Conservation (phyloP, 179 eudicot genomes). For the Gypsophila paniculata region DNA sequence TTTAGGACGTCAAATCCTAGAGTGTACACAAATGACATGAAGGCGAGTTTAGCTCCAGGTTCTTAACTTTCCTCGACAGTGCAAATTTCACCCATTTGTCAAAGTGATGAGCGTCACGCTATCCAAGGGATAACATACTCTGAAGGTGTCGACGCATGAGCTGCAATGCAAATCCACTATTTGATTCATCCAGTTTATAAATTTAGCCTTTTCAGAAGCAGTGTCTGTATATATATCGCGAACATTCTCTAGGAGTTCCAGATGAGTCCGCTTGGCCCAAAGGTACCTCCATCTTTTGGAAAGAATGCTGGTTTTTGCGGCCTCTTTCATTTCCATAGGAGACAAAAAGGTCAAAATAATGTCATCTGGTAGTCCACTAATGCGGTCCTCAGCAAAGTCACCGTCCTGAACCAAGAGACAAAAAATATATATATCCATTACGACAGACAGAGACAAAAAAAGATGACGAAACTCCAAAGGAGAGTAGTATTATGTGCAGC, state of each 20-base stretch:
- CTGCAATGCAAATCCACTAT: constrained; percentile 7
- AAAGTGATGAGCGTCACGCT: not conserved
- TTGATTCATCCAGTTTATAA: constrained; percentile 14
- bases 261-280: constrained; percentile 1
- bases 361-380: constrained; percentile 11
- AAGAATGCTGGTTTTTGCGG: constrained; percentile 9
- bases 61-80: not conserved
- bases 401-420: not conserved
- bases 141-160: constrained; percentile 8
- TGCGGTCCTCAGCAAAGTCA: not conserved
- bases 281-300: constrained; percentile 17
- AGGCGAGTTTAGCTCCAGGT: not conserved
- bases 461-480: no score
- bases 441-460: no score
- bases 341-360: constrained; percentile 1
- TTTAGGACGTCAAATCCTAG: not conserved
- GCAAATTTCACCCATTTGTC: constrained; percentile 19
- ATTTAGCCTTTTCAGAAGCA: not conserved
- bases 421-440: no score
- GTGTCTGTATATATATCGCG: not conserved
- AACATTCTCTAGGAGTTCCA: not conserved
- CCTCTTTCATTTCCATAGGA: constrained; percentile 9
- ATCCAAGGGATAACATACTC: not conserved
- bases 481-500: no score
- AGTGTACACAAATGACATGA: not conserved